Evolutionary conservation across 768 basidiomycete species (phyloP).

Genomic region (Pholiota microspora): DNA sequence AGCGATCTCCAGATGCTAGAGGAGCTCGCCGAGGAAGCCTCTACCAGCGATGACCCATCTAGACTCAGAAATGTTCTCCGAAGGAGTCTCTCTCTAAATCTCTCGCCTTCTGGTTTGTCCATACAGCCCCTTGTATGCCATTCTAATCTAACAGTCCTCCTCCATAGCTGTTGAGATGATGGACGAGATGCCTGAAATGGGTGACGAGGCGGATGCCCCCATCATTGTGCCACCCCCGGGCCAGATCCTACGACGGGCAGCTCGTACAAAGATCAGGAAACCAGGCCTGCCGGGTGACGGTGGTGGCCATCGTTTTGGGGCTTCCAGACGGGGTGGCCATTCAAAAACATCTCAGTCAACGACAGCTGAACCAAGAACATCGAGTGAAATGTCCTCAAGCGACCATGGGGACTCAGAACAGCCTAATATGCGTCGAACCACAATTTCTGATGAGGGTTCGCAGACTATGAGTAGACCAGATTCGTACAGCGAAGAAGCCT

Average conservation of each 20-base stretch:
- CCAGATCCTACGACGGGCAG: slow-evolving; percentile 86
- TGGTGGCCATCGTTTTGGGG: slow-evolving; percentile 78
- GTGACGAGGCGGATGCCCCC: slow-evolving; percentile 85
- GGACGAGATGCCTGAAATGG: slow-evolving; percentile 65
- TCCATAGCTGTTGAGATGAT: slow-evolving; percentile 59
- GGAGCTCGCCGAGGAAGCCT: slow-evolving; percentile 88
- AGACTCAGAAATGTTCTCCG: slow-evolving; percentile 76
- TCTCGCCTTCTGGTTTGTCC: slow-evolving; percentile 79
- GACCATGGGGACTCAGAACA: slow-evolving; percentile 54
- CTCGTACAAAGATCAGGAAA: slow-evolving; percentile 95
- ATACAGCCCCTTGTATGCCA: neutral
- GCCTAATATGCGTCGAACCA: slow-evolving; percentile 33
- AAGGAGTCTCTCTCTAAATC: slow-evolving; percentile 85
- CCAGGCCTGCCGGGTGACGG: slow-evolving; percentile 71
- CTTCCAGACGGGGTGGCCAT: slow-evolving; percentile 38
- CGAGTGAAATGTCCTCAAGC: slow-evolving; percentile 70
- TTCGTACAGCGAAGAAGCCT: slow-evolving; percentile 77
- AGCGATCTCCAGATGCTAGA: slow-evolving; percentile 94
- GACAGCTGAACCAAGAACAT: slow-evolving; percentile 49
- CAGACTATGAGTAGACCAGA: slow-evolving; percentile 48
- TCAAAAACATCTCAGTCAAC: slow-evolving; percentile 24
- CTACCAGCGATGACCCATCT: slow-evolving; percentile 76
- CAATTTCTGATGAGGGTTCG: slow-evolving; percentile 46
- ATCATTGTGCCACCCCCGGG: slow-evolving; percentile 88
- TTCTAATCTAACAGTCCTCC: slow-evolving; percentile 3